Conservation (phyloP, 106 monocot species). For the Allium cepa region DNA sequence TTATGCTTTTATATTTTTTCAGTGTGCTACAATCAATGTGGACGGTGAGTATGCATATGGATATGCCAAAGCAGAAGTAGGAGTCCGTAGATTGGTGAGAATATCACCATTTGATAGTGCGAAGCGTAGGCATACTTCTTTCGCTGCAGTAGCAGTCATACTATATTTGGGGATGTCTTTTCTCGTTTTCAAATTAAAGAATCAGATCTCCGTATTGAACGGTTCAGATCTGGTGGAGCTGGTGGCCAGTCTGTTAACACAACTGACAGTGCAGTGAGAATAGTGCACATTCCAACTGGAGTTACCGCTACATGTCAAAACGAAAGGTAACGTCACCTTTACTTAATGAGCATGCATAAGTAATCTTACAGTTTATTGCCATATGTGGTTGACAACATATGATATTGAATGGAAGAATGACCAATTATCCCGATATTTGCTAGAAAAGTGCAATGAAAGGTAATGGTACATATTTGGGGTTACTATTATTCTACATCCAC, state of each 20-base stretch:
- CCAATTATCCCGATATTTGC: too few species aligned
- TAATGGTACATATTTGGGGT: too few species aligned
- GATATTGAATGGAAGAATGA: too few species aligned
- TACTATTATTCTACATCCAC: too few species aligned
- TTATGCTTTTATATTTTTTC: constrained; percentile 3
- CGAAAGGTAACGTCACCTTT: constrained; percentile 54
- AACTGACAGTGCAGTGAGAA: constrained; percentile 96
- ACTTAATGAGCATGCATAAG: too few species aligned
- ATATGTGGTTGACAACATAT: too few species aligned
- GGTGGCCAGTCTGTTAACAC: constrained; percentile 95
- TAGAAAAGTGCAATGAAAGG: too few species aligned
- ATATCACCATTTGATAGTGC: constrained; percentile 97
- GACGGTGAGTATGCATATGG: constrained; percentile 95
- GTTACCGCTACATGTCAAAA: constrained; percentile 91
- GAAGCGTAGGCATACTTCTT: constrained; percentile 92
- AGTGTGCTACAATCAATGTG: constrained; percentile 92
- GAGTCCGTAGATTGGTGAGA: constrained; percentile 90
- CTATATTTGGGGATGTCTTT: constrained; percentile 66
- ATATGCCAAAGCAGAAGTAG: constrained; percentile 96
- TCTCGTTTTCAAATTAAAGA: constrained; percentile 84
- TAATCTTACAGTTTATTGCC: too few species aligned
- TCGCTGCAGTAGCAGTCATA: constrained; percentile 96
- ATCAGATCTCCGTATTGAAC: constrained; percentile 87
- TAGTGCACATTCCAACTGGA: constrained; percentile 91
- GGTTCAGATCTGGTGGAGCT: constrained; percentile 89